phyloP scores from a whole-genome alignment of 2,329 filamentous ascomycete genomes.

The Aspergillus arachidicola region DNA sequence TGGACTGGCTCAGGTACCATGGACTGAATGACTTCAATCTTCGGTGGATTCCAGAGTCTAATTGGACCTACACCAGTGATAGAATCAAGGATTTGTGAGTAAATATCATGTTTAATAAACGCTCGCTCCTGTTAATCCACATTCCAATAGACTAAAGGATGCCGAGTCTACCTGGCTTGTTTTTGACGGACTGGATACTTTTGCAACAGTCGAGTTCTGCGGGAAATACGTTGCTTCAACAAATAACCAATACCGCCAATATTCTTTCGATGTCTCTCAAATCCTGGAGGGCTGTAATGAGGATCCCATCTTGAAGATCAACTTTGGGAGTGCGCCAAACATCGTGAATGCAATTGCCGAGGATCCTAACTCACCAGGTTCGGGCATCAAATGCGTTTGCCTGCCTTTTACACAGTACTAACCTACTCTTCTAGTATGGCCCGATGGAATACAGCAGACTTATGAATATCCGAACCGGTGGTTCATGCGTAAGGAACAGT shows the following conservation, averaged over 20 bases:
- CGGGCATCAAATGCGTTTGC: background rate
- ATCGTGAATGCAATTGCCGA: slow-evolving; percentile 57
- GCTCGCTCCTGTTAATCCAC: too few species aligned
- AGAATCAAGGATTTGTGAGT: slow-evolving; percentile 47
- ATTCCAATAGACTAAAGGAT: slow-evolving; percentile 28
- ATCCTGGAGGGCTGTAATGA: slow-evolving; percentile 47
- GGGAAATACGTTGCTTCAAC: slow-evolving; percentile 57
- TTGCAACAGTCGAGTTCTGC: slow-evolving; percentile 60
- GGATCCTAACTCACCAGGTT: slow-evolving; percentile 51
- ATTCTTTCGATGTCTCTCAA: slow-evolving; percentile 59
- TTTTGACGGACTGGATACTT: slow-evolving; percentile 66
- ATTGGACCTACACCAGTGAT: slow-evolving; percentile 64
- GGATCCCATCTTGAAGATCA: slow-evolving; percentile 49
- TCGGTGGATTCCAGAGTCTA: slow-evolving; percentile 59
- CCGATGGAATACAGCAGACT: slow-evolving; percentile 48
- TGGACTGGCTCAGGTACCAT: slow-evolving; percentile 42
- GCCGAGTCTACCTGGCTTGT: slow-evolving; percentile 55
- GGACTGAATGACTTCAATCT: slow-evolving; percentile 63
- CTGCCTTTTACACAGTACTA: background rate
- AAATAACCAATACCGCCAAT: slow-evolving; percentile 66
- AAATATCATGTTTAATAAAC: background rate
- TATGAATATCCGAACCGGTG: slow-evolving; percentile 58
- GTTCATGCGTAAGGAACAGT: slow-evolving; percentile 64
- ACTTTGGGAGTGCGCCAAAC: slow-evolving; percentile 60
- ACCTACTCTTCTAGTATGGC: slow-evolving; percentile 47